Conservation (phyloP, 257 asterid genomes). For the Phtheirospermum japonicum region DNA sequence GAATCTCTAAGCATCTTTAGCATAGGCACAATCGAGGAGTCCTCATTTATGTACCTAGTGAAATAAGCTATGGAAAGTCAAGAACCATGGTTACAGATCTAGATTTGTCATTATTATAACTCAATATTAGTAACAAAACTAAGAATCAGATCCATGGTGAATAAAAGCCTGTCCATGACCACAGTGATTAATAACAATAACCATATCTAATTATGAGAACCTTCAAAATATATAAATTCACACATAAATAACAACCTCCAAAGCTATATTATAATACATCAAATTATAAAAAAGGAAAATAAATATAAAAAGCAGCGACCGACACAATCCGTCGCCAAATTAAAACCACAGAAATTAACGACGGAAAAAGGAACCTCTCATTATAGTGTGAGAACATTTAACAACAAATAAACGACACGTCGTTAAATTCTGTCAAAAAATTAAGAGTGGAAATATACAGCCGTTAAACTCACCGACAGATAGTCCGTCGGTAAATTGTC, state of each 20-base stretch:
- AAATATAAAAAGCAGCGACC: not conserved
- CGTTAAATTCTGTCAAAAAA: not conserved
- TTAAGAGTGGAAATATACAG: not conserved
- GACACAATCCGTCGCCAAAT: not conserved
- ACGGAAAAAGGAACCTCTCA: not conserved
- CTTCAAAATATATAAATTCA: conserved; percentile 2
- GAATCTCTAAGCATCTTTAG: conserved; percentile 92
- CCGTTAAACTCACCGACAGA: not conserved
- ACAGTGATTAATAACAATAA: not conserved
- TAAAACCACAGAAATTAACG: not conserved
- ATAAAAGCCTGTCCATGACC: not conserved
- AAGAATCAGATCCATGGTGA: conserved; percentile 10
- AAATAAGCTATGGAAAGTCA: conserved; percentile 27
- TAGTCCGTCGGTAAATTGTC: not conserved
- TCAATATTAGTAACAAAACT: not conserved
- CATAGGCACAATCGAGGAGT: conserved; percentile 82
- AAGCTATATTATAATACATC: not conserved
- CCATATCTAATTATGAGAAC: not conserved
- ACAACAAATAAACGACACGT: not conserved
- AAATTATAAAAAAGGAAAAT: not conserved
- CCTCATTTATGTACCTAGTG: conserved; percentile 82
- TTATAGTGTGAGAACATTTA: not conserved
- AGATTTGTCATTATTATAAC: not conserved
- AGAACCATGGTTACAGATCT: conserved; percentile 13
- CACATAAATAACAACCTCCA: conserved; percentile 12